Percentiles rank a stretch among this genome's conserved stretches.
phyloP scores from a whole-genome alignment of 129 eudicot genomes.

The Escallonia herrerae region DNA sequence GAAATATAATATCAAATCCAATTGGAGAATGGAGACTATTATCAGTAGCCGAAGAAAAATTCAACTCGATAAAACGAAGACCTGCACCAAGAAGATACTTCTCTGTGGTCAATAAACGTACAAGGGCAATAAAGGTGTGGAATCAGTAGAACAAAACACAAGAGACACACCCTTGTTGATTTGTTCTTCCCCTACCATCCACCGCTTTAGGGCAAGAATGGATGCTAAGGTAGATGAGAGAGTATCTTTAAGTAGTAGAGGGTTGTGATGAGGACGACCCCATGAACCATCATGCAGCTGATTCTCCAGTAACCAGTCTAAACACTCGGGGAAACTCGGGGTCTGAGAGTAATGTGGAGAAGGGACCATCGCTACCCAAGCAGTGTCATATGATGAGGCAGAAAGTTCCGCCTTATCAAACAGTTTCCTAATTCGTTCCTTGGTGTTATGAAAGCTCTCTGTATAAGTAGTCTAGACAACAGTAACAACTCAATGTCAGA shows the following conservation, averaged over 20 bases:
- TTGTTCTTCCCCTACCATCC: slow-evolving; percentile 71
- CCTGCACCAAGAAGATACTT: slow-evolving; percentile 36
- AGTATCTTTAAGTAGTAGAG: slow-evolving; percentile 52
- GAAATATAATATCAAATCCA: slow-evolving; percentile 74
- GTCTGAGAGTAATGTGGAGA: slow-evolving; percentile 40
- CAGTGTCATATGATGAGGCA: slow-evolving; percentile 82
- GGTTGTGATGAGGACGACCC: slow-evolving; percentile 49
- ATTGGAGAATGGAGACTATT: slow-evolving; percentile 45
- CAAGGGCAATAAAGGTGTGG: background rate
- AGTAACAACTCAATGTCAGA: no score
- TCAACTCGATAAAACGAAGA: slow-evolving; percentile 47
- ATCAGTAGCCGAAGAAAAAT: slow-evolving; percentile 48
- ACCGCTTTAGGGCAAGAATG: slow-evolving; percentile 69
- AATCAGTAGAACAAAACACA: background rate
- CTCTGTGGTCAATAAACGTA: slow-evolving; percentile 4
- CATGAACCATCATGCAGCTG: slow-evolving; percentile 87
- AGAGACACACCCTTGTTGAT: slow-evolving; percentile 43
- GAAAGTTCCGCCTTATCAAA: slow-evolving; percentile 54
- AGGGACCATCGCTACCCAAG: slow-evolving; percentile 99
- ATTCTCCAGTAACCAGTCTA: slow-evolving; percentile 71
- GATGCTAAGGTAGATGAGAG: slow-evolving; percentile 74
- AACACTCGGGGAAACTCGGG: slow-evolving; percentile 61
- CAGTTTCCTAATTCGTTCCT: slow-evolving; percentile 48
- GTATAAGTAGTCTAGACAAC: background rate
- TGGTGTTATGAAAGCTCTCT: slow-evolving; percentile 46